Evolutionary conservation across 306 rosid genomes (phyloP).

Genomic region (Lotus japonicus): DNA sequence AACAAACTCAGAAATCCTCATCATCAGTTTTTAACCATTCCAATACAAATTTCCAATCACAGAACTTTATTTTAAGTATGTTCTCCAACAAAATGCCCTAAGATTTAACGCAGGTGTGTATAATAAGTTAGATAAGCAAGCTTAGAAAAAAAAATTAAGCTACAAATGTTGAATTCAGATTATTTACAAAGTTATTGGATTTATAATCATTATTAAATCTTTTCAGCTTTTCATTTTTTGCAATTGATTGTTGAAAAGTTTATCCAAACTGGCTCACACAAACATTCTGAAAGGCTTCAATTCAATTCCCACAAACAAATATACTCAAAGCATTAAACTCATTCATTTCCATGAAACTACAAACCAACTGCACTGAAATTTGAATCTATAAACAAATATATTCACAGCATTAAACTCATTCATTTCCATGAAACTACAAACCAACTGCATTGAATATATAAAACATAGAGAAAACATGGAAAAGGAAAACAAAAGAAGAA

Average conservation of each 20-base stretch:
- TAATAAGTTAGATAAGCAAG: too few relatives aligned
- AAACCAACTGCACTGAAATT: not conserved
- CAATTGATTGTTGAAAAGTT: too few relatives aligned
- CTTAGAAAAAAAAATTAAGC: too few relatives aligned
- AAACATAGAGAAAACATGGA: not conserved
- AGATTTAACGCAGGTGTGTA: too few relatives aligned
- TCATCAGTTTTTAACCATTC: not conserved
- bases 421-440: not conserved
- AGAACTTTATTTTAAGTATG: not conserved
- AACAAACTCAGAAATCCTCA: not conserved
- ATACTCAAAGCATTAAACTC: not conserved
- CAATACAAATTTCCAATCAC: not conserved
- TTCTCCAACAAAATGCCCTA: too few relatives aligned
- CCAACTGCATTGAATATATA: not conserved
- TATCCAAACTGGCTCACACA: too few relatives aligned
- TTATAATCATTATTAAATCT: too few relatives aligned
- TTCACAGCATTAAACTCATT: not conserved
- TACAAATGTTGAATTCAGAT: too few relatives aligned
- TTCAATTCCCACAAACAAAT: not conserved
- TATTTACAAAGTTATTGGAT: too few relatives aligned
- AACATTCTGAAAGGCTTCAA: not conserved
- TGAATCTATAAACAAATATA: not conserved
- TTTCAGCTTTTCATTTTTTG: too few relatives aligned
- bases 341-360: not conserved
- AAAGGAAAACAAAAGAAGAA: not conserved